phyloP scores from a whole-genome alignment of 306 rosid genomes.

The Bauhinia variegata region DNA sequence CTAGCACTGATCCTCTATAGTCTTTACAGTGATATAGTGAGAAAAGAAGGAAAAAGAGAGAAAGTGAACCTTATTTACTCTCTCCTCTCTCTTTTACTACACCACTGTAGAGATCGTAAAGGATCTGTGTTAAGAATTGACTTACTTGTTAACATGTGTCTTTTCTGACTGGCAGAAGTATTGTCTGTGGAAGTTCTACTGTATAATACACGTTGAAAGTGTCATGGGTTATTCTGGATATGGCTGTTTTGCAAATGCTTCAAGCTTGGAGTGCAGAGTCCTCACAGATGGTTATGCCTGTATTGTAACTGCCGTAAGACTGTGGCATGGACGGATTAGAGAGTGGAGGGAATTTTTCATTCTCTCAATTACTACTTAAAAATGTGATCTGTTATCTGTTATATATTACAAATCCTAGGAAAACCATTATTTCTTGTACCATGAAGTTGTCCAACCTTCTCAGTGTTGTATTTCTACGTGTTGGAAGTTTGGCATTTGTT shows the following conservation, averaged over 20 bases:
- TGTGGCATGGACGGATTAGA: slow-evolving; percentile 31
- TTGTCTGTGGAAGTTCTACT: slow-evolving; percentile 82
- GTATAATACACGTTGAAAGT: slow-evolving; percentile 46
- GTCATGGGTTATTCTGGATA: slow-evolving; percentile 42
- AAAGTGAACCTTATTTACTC: slow-evolving; percentile 8
- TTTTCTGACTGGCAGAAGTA: slow-evolving; percentile 52
- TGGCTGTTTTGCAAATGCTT: slow-evolving; percentile 37
- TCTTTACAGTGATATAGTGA: no score
- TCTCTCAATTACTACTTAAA: slow-evolving; percentile 56
- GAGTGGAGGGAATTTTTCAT: slow-evolving; percentile 82
- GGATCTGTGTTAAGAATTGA: slow-evolving; percentile 34
- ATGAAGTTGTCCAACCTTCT: no score
- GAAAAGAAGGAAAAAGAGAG: no score
- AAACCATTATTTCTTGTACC: slow-evolving; percentile 17
- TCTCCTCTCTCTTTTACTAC: slow-evolving; percentile 25
- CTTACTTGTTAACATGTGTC: slow-evolving; percentile 49
- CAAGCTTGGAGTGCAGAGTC: slow-evolving; percentile 31
- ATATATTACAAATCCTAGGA: slow-evolving; percentile 26
- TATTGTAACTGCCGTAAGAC: slow-evolving; percentile 46
- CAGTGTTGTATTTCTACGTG: no score
- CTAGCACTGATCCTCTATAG: neutral
- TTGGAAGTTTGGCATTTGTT: no score
- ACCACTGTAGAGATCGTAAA: no score
- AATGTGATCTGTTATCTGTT: slow-evolving; percentile 38
- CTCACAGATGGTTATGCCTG: slow-evolving; percentile 69